Conservation (phyloP, 2,329 filamentous ascomycete species). For the Dothistroma septosporum region DNA sequence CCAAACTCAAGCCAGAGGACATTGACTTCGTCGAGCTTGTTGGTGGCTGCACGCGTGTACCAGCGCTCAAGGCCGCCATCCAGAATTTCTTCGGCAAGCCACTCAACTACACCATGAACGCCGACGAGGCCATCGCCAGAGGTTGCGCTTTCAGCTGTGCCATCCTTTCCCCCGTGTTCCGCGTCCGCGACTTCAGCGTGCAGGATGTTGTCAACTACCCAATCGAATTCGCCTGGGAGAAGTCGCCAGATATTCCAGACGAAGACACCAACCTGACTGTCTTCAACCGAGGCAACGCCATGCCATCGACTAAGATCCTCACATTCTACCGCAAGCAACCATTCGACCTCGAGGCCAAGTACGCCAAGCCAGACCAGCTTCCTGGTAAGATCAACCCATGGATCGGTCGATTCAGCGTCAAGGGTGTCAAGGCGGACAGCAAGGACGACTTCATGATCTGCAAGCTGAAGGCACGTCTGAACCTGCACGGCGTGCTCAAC, state of each 20-base stretch:
- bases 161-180: slow-evolving; percentile 95
- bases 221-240: slow-evolving; percentile 98
- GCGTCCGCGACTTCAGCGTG: slow-evolving; percentile 94
- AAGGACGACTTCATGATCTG: slow-evolving; percentile 99
- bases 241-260: slow-evolving; percentile 95
- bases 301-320: slow-evolving; percentile 98
- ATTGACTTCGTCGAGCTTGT: slow-evolving; percentile 93
- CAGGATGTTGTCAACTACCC: slow-evolving; percentile 98
- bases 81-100: slow-evolving; percentile 83
- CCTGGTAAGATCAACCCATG: slow-evolving; percentile 89
- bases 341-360: slow-evolving; percentile 93
- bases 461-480: slow-evolving; percentile 96
- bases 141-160: slow-evolving; percentile 97
- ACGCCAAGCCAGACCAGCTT: slow-evolving; percentile 78
- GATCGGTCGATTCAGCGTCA: slow-evolving; percentile 97
- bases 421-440: slow-evolving; percentile 88
- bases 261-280: slow-evolving; percentile 96
- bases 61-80: slow-evolving; percentile 84
- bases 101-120: slow-evolving; percentile 95
- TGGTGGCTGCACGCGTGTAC: slow-evolving; percentile 90
- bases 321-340: slow-evolving; percentile 98
- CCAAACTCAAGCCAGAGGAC: slow-evolving; percentile 84
- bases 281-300: slow-evolving; percentile 93
- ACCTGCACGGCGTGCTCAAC: slow-evolving; percentile 93
- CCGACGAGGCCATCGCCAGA: slow-evolving; percentile 93